Evolutionary conservation across 345 rosid species (phyloP).

Genomic region (Erodium maritimum): DNA sequence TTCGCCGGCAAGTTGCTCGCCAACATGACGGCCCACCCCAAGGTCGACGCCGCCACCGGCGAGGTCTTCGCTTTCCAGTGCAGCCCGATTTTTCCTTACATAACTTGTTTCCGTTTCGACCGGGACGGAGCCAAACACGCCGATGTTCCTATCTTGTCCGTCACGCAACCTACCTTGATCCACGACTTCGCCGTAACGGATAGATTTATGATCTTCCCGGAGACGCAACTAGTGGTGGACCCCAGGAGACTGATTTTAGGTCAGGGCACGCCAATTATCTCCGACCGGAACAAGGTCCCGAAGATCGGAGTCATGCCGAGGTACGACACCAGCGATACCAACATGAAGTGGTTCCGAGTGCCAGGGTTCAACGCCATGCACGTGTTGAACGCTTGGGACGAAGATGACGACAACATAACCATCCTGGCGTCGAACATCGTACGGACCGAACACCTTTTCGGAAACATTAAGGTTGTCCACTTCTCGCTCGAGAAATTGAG

Average conservation of each 20-base stretch:
- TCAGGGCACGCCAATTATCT: constrained; percentile 27
- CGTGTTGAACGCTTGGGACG: constrained; percentile 52
- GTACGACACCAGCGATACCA: constrained; percentile 31
- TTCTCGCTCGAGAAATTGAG: constrained; percentile 34
- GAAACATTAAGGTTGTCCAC: constrained; percentile 37
- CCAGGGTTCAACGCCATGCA: constrained; percentile 46
- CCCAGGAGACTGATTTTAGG: constrained; percentile 41
- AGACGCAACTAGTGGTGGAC: constrained; percentile 48
- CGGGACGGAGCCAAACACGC: constrained; percentile 30
- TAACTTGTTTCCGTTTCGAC: constrained; percentile 39
- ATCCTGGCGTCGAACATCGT: constrained; percentile 44
- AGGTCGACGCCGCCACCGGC: constrained; percentile 32
- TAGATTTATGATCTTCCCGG: constrained; percentile 41
- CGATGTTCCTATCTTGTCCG: constrained; percentile 52
- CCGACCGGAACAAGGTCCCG: constrained; percentile 31
- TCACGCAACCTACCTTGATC: constrained; percentile 39
- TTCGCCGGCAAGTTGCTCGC: constrained; percentile 37
- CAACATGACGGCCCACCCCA: constrained; percentile 69
- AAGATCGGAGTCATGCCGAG: constrained; percentile 41
- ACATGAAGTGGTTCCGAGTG: constrained; percentile 45
- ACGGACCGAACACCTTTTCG: constrained; percentile 40
- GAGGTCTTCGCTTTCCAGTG: constrained; percentile 55
- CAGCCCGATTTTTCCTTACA: constrained; percentile 42
- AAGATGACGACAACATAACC: constrained; percentile 20
- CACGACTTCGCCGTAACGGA: constrained; percentile 53